Evolutionary conservation across 1,284 basidiomycete species (phyloP).

Genomic region (Coniferiporia weirii): DNA sequence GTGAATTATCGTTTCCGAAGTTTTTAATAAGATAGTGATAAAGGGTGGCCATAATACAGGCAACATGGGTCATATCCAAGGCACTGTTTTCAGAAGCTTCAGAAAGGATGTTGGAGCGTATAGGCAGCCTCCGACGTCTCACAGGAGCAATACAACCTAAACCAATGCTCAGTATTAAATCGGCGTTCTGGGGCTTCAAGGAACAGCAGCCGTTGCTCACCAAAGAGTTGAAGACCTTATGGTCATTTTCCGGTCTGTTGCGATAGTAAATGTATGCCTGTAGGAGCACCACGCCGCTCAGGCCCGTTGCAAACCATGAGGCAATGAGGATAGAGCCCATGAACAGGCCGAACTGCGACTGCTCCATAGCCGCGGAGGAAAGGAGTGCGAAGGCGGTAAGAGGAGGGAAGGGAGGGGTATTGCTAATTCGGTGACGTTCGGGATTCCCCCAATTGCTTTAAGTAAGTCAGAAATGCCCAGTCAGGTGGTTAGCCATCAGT

Average conservation of each 20-base stretch:
- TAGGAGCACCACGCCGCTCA: constrained; percentile 15
- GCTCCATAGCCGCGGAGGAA: background rate
- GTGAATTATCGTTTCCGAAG: constrained; percentile 16
- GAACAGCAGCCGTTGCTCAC: background rate
- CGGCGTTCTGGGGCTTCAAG: too few relatives aligned
- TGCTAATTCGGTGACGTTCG: too few relatives aligned
- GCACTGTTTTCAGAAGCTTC: background rate
- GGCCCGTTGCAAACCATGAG: constrained; percentile 15
- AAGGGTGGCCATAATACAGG: constrained; percentile 16
- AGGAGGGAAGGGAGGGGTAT: too few relatives aligned
- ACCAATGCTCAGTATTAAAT: background rate
- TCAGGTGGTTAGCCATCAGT: too few relatives aligned
- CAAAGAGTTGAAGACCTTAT: background rate
- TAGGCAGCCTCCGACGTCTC: background rate
- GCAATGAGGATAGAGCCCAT: constrained; percentile 14
- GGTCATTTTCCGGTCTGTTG: constrained; percentile 3
- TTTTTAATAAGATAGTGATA: constrained; percentile 16
- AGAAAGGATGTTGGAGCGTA: too few relatives aligned
- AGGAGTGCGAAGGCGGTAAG: too few relatives aligned
- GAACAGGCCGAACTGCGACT: constrained; percentile 1
- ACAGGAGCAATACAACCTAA: constrained; percentile 4
- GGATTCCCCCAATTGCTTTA: too few relatives aligned
- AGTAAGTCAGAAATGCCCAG: too few relatives aligned
- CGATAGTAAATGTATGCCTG: constrained; percentile 18
- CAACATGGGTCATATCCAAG: constrained; percentile 11